Evolutionary conservation across 345 rosid species (phyloP).

Genomic region (Capsella bursapastoris): DNA sequence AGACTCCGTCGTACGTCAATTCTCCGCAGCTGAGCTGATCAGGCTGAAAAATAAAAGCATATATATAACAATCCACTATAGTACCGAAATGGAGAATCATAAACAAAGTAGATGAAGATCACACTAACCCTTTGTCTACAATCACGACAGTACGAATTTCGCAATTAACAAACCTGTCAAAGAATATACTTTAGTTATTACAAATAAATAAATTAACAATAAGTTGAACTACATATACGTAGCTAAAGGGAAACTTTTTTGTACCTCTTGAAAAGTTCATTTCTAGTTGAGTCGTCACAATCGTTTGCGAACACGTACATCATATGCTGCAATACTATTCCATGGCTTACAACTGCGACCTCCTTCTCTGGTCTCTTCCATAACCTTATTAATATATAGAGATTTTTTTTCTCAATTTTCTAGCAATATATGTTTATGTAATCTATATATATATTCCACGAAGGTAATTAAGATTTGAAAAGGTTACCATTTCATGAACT

Average conservation of each 20-base stretch:
- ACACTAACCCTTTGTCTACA: conserved; percentile 46
- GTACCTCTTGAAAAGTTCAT: conserved; percentile 44
- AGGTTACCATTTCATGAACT: conserved; percentile 47
- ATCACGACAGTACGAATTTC: conserved; percentile 46
- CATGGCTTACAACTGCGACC: conserved; percentile 49
- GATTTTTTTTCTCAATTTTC: background rate
- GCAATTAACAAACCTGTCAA: conserved; percentile 43
- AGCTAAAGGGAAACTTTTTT: background rate
- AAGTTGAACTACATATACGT: background rate
- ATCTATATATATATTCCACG: background rate
- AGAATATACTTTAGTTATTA: background rate
- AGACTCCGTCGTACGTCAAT: conserved; percentile 20
- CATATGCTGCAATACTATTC: conserved; percentile 49
- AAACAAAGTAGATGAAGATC: background rate
- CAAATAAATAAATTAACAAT: background rate
- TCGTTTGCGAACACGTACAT: conserved; percentile 46
- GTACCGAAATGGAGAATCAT: background rate
- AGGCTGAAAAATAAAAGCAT: conserved; percentile 29
- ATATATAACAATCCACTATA: background rate
- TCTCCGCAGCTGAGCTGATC: conserved; percentile 2
- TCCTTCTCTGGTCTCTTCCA: conserved; percentile 50
- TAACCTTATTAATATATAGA: conserved; percentile 26
- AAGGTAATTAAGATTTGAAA: conserved; percentile 9
- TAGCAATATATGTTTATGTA: background rate
- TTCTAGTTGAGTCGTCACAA: conserved; percentile 34